Percentiles rank a stretch among this genome's conserved stretches.
phyloP scores from a whole-genome alignment of 805 yeast genomes.

The Ogataea nonfermentans region DNA sequence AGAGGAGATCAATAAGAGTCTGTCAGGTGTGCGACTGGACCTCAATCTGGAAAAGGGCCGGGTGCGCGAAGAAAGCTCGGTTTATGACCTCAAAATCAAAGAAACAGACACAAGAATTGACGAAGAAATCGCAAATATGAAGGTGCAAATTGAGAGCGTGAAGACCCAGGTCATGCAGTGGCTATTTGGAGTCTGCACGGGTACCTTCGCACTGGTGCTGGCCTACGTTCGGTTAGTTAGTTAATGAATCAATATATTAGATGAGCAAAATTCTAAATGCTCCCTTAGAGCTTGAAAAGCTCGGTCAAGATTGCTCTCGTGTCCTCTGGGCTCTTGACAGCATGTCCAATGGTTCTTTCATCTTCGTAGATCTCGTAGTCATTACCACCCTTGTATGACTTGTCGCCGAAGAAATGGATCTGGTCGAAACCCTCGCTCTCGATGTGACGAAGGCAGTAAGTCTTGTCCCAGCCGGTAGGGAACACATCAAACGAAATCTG shows the following conservation, averaged over 20 bases:
- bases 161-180: slow-evolving; percentile 98
- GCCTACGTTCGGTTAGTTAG: slow-evolving; percentile 78
- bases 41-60: slow-evolving; percentile 92
- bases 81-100: slow-evolving; percentile 88
- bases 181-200: slow-evolving; percentile 97
- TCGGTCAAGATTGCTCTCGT: slow-evolving; percentile 85
- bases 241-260: slow-evolving; percentile 10
- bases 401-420: slow-evolving; percentile 98
- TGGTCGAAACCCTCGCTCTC: slow-evolving; percentile 77
- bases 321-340: slow-evolving; percentile 86
- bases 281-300: slow-evolving; percentile 53
- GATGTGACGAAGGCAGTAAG: slow-evolving; percentile 94
- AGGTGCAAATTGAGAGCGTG: slow-evolving; percentile 91
- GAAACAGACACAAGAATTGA: slow-evolving; percentile 95
- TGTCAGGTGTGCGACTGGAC: slow-evolving; percentile 88
- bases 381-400: slow-evolving; percentile 95
- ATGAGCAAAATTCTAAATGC: not conserved
- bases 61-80: slow-evolving; percentile 89
- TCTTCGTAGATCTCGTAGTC: slow-evolving; percentile 96
- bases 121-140: slow-evolving; percentile 92
- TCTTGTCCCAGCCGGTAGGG: slow-evolving; percentile 99
- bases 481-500: slow-evolving; percentile 98
- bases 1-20: slow-evolving; percentile 88
- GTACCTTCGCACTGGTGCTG: slow-evolving; percentile 90
- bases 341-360: slow-evolving; percentile 91